Evolutionary conservation across 805 yeast species (phyloP).

Genomic region (Metschnikowia sp.): DNA sequence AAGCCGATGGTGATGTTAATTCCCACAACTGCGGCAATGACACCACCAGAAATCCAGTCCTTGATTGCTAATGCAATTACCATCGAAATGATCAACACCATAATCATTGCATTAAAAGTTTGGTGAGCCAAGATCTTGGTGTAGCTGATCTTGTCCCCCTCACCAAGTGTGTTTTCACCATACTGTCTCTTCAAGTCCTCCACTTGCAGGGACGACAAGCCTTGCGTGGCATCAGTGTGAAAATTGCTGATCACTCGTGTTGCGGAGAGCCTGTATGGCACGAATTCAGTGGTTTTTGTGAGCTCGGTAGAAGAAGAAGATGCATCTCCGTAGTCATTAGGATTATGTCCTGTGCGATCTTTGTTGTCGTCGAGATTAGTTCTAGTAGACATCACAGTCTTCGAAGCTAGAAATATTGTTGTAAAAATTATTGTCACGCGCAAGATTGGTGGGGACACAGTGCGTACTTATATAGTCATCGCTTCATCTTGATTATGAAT

Average conservation of each 20-base stretch:
- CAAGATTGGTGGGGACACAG: neutral
- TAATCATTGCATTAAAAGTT: conserved; percentile 72
- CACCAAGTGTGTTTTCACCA: conserved; percentile 64
- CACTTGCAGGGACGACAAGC: conserved; percentile 36
- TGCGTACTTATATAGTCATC: conserved; percentile 3
- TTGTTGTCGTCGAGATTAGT: neutral
- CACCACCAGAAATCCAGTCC: conserved; percentile 84
- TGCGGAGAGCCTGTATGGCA: conserved; percentile 32
- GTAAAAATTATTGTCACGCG: neutral
- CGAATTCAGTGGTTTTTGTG: conserved; percentile 9
- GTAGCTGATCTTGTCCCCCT: conserved; percentile 52
- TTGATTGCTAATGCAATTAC: conserved; percentile 65
- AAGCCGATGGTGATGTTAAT: conserved; percentile 67
- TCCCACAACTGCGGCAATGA: conserved; percentile 62
- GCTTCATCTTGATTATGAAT: neutral
- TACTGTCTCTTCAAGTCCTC: conserved; percentile 24
- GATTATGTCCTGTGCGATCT: conserved; percentile 1
- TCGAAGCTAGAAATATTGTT: neutral
- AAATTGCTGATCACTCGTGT: conserved; percentile 36
- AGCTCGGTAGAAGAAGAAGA: conserved; percentile 11
- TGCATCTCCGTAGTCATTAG: conserved; percentile 6
- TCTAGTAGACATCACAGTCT: conserved; percentile 1
- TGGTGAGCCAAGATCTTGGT: conserved; percentile 60
- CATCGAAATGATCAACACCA: conserved; percentile 68
- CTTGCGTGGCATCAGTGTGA: conserved; percentile 44